Evolutionary conservation across 1,284 basidiomycete species (phyloP).

Genomic region (Leccinum solheimii): DNA sequence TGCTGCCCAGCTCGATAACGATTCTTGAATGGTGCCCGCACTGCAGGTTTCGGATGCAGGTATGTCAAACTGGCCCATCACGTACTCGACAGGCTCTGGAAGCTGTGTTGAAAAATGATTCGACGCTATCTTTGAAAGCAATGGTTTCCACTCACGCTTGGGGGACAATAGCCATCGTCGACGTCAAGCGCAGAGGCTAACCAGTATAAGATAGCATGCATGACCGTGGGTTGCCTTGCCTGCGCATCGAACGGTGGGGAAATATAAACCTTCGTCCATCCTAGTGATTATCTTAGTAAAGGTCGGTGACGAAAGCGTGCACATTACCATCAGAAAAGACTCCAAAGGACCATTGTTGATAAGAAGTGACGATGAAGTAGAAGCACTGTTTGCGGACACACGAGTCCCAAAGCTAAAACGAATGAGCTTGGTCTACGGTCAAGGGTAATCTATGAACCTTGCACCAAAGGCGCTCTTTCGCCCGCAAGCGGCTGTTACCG

Average conservation of each 20-base stretch:
- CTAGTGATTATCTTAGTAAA: conserved; percentile 28
- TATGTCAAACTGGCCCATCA: conserved; percentile 30
- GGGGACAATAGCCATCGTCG: conserved; percentile 33
- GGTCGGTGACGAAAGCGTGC: conserved; percentile 6
- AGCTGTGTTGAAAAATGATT: conserved; percentile 28
- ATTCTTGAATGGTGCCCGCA: conserved; percentile 23
- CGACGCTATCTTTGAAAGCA: neutral
- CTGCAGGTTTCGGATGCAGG: conserved; percentile 22
- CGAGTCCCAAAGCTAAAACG: conserved; percentile 44
- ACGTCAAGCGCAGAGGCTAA: conserved; percentile 36
- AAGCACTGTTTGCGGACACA: conserved; percentile 41
- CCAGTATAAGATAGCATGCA: conserved; percentile 38
- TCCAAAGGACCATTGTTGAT: conserved; percentile 50
- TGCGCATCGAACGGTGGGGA: conserved; percentile 35
- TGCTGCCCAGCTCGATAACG: conserved; percentile 39
- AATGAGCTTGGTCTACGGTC: conserved; percentile 9
- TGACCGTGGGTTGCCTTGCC: conserved; percentile 32
- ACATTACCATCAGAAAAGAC: conserved; percentile 47
- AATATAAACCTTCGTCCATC: conserved; percentile 39
- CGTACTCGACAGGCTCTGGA: conserved; percentile 38
- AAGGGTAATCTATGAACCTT: conserved; percentile 37
- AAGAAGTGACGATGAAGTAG: conserved; percentile 50
- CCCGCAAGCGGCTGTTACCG: conserved; percentile 30
- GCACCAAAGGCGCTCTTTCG: conserved; percentile 45
- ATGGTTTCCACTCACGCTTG: conserved; percentile 22